Conservation (phyloP, 352 stramenopile species). For the Elongisporangium undulatum region DNA sequence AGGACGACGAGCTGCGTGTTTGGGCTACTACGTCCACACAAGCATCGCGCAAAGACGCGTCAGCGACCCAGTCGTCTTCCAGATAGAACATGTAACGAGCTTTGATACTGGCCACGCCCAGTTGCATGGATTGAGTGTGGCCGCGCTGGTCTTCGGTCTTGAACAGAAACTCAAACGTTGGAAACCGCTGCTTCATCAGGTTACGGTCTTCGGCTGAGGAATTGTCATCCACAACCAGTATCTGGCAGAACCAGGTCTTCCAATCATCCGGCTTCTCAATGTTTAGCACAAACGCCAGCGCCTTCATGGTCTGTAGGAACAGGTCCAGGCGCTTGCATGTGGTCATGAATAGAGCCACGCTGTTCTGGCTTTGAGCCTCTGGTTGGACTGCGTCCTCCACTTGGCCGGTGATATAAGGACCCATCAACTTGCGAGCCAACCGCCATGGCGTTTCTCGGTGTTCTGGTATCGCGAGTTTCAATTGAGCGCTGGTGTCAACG, state of each 20-base stretch:
- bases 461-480: constrained; percentile 3
- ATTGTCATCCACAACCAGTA: constrained; percentile 54
- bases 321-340: constrained; percentile 52
- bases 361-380: constrained; percentile 1
- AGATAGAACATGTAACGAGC: constrained; percentile 52
- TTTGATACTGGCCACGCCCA: constrained; percentile 19
- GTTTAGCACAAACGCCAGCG: constrained; percentile 11
- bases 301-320: constrained; percentile 34
- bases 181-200: constrained; percentile 28
- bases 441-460: constrained; percentile 18
- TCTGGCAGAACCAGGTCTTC: constrained; percentile 26
- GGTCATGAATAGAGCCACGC: constrained; percentile 45
- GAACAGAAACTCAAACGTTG: constrained; percentile 28
- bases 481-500: not conserved
- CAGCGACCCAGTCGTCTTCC: constrained; percentile 59
- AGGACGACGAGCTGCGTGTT: not conserved
- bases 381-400: not conserved
- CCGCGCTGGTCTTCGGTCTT: constrained; percentile 24
- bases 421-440: constrained; percentile 6
- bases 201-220: constrained; percentile 29
- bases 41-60: not conserved
- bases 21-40: not conserved
- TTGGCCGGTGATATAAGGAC: not conserved
- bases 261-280: constrained; percentile 4
- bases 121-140: constrained; percentile 50